These are phyloP conservation scores for Chlorella sorokiniana DNA, from an alignment of 139 green algal genomes.

Conservation along the genomic window DNA sequence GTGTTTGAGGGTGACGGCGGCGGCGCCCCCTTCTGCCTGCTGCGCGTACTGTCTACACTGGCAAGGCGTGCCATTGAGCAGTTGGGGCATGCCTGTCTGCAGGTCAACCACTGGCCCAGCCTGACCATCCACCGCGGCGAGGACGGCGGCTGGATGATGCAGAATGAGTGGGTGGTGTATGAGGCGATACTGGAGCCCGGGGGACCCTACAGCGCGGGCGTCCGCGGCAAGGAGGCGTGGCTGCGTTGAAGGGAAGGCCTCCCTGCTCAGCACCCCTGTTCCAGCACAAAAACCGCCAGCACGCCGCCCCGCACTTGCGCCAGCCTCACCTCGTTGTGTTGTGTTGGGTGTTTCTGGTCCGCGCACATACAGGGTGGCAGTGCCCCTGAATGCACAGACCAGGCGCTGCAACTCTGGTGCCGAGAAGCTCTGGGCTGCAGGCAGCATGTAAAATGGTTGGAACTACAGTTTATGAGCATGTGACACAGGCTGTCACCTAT, in stretches of 20 bases:
- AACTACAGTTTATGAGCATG: too few species aligned
- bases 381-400: too few species aligned
- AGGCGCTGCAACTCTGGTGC: too few species aligned
- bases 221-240: background rate
- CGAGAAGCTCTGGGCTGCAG: too few species aligned
- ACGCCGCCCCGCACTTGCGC: too few species aligned
- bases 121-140: background rate
- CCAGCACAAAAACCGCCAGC: too few species aligned
- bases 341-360: too few species aligned
- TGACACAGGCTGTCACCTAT: too few species aligned
- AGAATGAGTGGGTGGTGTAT: constrained; percentile 15
- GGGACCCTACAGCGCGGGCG: background rate
- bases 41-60: background rate
- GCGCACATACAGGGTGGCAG: too few species aligned
- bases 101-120: constrained; percentile 15
- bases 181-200: background rate
- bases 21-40: background rate
- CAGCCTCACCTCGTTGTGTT: too few species aligned
- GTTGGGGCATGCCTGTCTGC: background rate
- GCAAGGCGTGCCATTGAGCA: background rate
- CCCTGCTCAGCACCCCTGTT: too few species aligned
- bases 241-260: background rate
- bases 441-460: too few species aligned
- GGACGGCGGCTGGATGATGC: constrained; percentile 6
- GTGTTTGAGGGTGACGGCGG: background rate